Conservation (phyloP, 805 yeast genomes). For the Candida wancherniae region DNA sequence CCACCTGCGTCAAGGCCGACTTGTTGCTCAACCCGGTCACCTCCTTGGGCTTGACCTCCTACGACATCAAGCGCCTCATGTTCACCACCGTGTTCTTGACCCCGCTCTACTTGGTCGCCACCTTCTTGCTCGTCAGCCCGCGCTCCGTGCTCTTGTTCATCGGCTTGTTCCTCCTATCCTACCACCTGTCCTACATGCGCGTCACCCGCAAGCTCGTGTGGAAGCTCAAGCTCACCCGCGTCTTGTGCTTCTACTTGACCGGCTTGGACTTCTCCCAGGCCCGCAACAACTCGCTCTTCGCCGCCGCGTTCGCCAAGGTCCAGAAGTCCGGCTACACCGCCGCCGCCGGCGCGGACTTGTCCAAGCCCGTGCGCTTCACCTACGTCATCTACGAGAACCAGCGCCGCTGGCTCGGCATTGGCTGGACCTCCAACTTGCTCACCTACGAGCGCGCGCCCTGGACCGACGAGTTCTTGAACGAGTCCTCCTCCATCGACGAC, state of each 20-base stretch:
- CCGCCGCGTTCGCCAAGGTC: slow-evolving; percentile 52
- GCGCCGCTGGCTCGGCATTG: slow-evolving; percentile 95
- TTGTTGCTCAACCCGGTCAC: slow-evolving; percentile 77
- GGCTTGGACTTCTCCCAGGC: slow-evolving; percentile 70
- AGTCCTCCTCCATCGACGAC: slow-evolving; percentile 67
- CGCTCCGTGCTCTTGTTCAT: slow-evolving; percentile 54
- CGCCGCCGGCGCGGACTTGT: slow-evolving; percentile 10
- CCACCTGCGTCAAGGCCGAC: slow-evolving; percentile 72
- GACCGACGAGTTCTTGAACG: slow-evolving; percentile 95
- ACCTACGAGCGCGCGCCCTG: slow-evolving; percentile 93
- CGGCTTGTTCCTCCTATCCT: slow-evolving; percentile 65
- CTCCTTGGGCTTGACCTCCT: slow-evolving; percentile 61
- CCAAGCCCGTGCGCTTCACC: slow-evolving; percentile 69
- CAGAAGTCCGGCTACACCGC: slow-evolving; percentile 24
- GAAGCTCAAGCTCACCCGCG: slow-evolving; percentile 70
- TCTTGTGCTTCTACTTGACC: slow-evolving; percentile 73
- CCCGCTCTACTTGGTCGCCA: slow-evolving; percentile 72
- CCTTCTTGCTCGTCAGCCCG: slow-evolving; percentile 68
- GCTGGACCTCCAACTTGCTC: slow-evolving; percentile 91
- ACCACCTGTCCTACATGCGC: slow-evolving; percentile 81
- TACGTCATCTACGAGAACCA: slow-evolving; percentile 92
- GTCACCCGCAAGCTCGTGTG: slow-evolving; percentile 81
- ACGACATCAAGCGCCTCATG: slow-evolving; percentile 73
- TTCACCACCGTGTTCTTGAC: slow-evolving; percentile 83
- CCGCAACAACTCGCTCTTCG: slow-evolving; percentile 44